Evolutionary conservation across 192 early-diverging fungal genomes (phyloP).

Genomic region (Dissophora ornata): DNA sequence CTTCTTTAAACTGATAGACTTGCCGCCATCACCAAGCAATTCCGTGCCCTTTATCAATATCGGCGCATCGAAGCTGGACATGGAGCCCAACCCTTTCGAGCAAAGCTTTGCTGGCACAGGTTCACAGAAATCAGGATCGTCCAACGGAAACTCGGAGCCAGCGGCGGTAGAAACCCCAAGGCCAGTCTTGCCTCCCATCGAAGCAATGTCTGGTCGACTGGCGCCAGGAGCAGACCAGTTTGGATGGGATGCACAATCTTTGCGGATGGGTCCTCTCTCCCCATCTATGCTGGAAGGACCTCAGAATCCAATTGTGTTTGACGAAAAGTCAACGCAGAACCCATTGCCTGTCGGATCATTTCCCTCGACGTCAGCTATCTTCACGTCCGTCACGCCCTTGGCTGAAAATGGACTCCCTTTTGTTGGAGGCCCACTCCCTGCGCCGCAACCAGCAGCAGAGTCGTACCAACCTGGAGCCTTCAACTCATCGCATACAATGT

Average conservation of each 20-base stretch:
- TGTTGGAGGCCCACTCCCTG: conserved; percentile 28
- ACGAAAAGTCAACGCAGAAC: conserved; percentile 17
- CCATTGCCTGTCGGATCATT: conserved; percentile 28
- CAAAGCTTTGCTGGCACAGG: conserved; percentile 71
- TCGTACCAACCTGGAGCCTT: conserved; percentile 20
- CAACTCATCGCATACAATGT: conserved; percentile 11
- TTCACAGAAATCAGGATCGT: conserved; percentile 14
- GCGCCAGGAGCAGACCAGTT: conserved; percentile 55
- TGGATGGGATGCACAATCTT: conserved; percentile 70
- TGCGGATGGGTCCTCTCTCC: conserved; percentile 78
- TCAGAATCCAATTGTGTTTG: conserved; percentile 51
- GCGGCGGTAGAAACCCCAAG: conserved; percentile 54
- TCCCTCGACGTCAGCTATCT: conserved; percentile 11
- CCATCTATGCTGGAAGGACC: conserved; percentile 85
- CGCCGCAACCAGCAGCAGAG: conserved; percentile 25
- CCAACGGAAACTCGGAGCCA: conserved; percentile 34
- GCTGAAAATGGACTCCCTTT: conserved; percentile 22
- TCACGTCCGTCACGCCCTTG: conserved; percentile 19
- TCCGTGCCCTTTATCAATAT: conserved; percentile 40
- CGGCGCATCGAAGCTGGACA: conserved; percentile 71
- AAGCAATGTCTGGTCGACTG: conserved; percentile 62
- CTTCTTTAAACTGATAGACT: conserved; percentile 27
- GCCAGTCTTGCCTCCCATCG: conserved; percentile 76
- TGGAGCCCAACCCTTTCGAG: conserved; percentile 92
- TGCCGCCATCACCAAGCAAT: conserved; percentile 37